A percentile compares a stretch with the other conserved stretches of the same genome.
Conservation (phyloP, 1,284 basidiomycete genomes). For the Sphaerobolus stellatus region DNA sequence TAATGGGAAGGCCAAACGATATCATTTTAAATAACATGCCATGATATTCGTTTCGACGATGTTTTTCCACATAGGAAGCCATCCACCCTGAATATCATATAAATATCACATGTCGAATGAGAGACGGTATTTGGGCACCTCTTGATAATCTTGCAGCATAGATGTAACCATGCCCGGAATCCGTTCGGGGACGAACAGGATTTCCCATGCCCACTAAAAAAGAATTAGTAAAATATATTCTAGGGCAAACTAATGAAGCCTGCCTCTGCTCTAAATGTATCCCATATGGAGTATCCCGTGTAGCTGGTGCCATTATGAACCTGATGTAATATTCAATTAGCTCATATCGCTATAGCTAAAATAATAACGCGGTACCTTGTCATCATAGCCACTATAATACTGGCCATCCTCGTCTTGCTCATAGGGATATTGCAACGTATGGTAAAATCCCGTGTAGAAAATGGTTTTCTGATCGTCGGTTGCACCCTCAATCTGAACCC, state of each 20-base stretch:
- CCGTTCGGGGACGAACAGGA: slow-evolving; percentile 74
- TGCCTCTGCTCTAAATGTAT: slow-evolving; percentile 22
- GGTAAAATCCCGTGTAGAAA: slow-evolving; percentile 70
- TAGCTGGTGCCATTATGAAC: slow-evolving; percentile 69
- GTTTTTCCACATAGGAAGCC: slow-evolving; percentile 92
- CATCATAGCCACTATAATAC: slow-evolving; percentile 80
- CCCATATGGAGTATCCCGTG: slow-evolving; percentile 84
- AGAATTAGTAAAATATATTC: neutral
- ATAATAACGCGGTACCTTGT: slow-evolving; percentile 24
- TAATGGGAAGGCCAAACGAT: neutral
- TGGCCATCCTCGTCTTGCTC: slow-evolving; percentile 67
- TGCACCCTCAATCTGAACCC: slow-evolving; percentile 59
- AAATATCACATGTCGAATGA: neutral
- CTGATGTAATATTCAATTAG: slow-evolving; percentile 17
- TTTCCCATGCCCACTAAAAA: slow-evolving; percentile 65
- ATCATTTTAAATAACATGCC: slow-evolving; percentile 34
- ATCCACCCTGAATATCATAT: slow-evolving; percentile 56
- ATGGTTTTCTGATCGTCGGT: slow-evolving; percentile 50
- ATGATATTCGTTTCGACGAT: slow-evolving; percentile 78
- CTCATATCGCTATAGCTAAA: neutral
- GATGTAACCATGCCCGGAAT: slow-evolving; percentile 74
- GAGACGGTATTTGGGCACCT: slow-evolving; percentile 37
- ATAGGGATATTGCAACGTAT: slow-evolving; percentile 75
- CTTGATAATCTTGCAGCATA: slow-evolving; percentile 77
- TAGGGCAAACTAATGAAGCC: neutral